These are phyloP conservation scores for Ricinus communis DNA, from an alignment of 345 rosid genomes.

Conservation along the genomic window DNA sequence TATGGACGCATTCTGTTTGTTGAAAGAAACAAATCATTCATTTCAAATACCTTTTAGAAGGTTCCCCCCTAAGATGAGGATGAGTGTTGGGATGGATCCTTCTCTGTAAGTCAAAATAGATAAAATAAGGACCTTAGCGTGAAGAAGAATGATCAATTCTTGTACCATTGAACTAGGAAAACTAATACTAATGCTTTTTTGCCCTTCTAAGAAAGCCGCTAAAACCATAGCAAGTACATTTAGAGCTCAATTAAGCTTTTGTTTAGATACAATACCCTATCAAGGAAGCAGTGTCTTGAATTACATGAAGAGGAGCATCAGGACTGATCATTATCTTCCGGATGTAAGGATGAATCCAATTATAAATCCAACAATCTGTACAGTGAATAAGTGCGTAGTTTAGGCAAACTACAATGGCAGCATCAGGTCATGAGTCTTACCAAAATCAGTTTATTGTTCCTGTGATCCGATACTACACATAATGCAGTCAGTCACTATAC, in stretches of 20 bases:
- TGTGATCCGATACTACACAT: background rate
- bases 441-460: background rate
- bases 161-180: too few species aligned
- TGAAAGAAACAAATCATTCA: background rate
- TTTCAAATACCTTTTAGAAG: constrained; percentile 54
- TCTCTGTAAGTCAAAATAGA: constrained; percentile 41
- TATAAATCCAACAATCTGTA: constrained; percentile 54
- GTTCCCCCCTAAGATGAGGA: constrained; percentile 66
- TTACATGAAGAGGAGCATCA: constrained; percentile 57
- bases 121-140: background rate
- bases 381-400: background rate
- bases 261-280: constrained; percentile 46
- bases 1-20: too few species aligned
- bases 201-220: background rate
- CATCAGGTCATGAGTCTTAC: background rate
- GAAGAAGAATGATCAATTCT: background rate
- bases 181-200: too few species aligned
- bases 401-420: background rate
- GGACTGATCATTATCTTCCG: constrained; percentile 49
- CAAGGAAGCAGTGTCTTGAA: constrained; percentile 54
- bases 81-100: constrained; percentile 64
- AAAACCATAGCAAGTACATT: background rate
- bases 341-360: constrained; percentile 42
- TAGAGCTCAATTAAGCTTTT: background rate
- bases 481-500: too few species aligned